These are phyloP conservation scores for Hippophae rhamnoides DNA, from an alignment of 306 rosid genomes.

Conservation along the genomic window DNA sequence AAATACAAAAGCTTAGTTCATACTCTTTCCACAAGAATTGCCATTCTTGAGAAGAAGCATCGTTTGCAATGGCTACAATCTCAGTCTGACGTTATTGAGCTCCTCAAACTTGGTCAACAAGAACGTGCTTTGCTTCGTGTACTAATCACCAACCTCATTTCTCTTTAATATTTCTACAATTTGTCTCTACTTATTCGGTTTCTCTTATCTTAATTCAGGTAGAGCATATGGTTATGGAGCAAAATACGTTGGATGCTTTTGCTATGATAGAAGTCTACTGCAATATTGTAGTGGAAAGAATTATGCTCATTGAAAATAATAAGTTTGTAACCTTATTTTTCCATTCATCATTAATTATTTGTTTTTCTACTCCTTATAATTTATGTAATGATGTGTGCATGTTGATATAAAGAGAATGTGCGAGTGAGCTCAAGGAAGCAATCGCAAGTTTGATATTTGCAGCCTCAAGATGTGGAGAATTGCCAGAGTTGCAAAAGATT, in stretches of 20 bases:
- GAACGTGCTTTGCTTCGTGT: slow-evolving; percentile 59
- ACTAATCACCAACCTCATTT: not conserved
- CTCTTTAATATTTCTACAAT: not conserved
- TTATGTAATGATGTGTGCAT: not conserved
- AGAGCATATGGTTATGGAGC: slow-evolving; percentile 50
- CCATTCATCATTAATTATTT: not conserved
- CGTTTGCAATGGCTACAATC: slow-evolving; percentile 38
- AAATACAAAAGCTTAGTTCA: slow-evolving; percentile 32
- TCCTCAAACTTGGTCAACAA: slow-evolving; percentile 48
- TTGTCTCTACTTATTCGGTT: not conserved
- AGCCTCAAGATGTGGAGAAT: slow-evolving; percentile 30
- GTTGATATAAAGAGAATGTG: slow-evolving; percentile 41
- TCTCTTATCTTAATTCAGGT: slow-evolving; percentile 28
- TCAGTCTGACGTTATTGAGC: slow-evolving; percentile 39
- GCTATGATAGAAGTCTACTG: slow-evolving; percentile 42
- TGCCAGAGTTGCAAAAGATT: slow-evolving; percentile 13
- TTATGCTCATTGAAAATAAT: slow-evolving; percentile 29
- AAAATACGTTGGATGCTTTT: slow-evolving; percentile 45
- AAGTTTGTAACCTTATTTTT: slow-evolving; percentile 24
- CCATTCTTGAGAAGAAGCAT: slow-evolving; percentile 45
- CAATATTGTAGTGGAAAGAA: slow-evolving; percentile 30
- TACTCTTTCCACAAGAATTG: slow-evolving; percentile 40
- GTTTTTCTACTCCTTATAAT: not conserved
- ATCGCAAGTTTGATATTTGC: slow-evolving; percentile 25
- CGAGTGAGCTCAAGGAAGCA: slow-evolving; percentile 43